Evolutionary conservation across 2,329 filamentous ascomycete species (phyloP).

Genomic region (Trichoderma arundinaceum): DNA sequence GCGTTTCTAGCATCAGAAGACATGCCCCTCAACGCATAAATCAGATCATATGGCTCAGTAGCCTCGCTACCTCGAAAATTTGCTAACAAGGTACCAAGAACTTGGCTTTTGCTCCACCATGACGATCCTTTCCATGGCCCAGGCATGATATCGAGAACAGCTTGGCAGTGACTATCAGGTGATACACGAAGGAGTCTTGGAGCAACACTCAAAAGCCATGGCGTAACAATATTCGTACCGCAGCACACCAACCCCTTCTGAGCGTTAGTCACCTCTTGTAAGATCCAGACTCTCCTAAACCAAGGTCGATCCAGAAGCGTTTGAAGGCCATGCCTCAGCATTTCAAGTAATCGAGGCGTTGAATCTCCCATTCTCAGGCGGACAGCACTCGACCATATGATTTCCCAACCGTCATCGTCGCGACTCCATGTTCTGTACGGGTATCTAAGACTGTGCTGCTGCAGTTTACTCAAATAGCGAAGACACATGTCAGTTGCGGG

Average conservation of each 20-base stretch:
- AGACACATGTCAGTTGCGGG: background rate
- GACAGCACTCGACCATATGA: too few relatives aligned
- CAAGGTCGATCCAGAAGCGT: background rate
- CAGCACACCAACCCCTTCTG: background rate
- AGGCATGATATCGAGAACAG: conserved; percentile 34
- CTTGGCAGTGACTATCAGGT: conserved; percentile 9
- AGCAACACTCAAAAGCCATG: background rate
- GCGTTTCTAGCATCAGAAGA: background rate
- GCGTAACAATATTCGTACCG: background rate
- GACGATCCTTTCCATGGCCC: background rate
- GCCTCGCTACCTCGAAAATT: conserved; percentile 17
- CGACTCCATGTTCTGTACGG: too few relatives aligned
- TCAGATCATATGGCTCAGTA: conserved; percentile 1
- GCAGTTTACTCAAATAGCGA: too few relatives aligned
- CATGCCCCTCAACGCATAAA: conserved; percentile 30
- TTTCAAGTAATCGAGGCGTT: too few relatives aligned
- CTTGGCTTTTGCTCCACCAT: conserved; percentile 30
- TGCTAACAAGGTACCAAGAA: conserved; percentile 20
- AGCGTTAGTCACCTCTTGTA: conserved; percentile 19
- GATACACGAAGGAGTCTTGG: background rate
- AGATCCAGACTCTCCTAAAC: conserved; percentile 7
- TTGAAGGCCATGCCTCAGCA: background rate
- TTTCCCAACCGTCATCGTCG: too few relatives aligned
- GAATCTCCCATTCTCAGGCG: too few relatives aligned
- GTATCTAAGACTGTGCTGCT: too few relatives aligned